These are phyloP conservation scores for Auricularia heimuer DNA, from an alignment of 768 basidiomycete genomes.

Conservation along the genomic window DNA sequence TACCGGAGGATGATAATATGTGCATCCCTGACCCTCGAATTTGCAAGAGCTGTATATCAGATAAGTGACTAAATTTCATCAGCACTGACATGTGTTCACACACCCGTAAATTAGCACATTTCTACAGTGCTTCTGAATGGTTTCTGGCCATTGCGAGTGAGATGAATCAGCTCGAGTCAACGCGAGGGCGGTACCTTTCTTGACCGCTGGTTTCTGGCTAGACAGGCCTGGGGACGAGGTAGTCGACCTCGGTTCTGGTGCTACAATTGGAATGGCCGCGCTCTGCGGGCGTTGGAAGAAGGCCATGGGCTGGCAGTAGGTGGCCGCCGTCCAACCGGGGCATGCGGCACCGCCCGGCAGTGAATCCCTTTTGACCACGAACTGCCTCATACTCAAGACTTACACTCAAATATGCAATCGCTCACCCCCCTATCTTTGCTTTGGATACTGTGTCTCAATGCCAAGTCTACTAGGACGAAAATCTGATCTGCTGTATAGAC, in stretches of 20 bases:
- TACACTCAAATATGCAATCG: too few relatives aligned
- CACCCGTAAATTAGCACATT: slow-evolving; percentile 91
- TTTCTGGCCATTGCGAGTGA: slow-evolving; percentile 32
- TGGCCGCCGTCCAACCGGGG: too few relatives aligned
- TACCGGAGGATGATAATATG: slow-evolving; percentile 72
- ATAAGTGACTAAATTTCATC: too few relatives aligned
- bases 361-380: too few relatives aligned
- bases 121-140: slow-evolving; percentile 71
- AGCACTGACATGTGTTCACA: slow-evolving; percentile 9
- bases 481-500: too few relatives aligned
- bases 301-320: not conserved
- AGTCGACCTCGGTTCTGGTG: not conserved
- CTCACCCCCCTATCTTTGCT: too few relatives aligned
- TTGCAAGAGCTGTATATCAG: slow-evolving; percentile 54
- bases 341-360: too few relatives aligned
- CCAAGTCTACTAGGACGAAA: too few relatives aligned
- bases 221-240: not conserved
- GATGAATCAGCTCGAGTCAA: not conserved
- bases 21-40: slow-evolving; percentile 78
- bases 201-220: not conserved
- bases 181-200: not conserved
- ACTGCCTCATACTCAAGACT: too few relatives aligned
- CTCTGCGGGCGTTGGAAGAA: slow-evolving; percentile 1
- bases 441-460: too few relatives aligned
- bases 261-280: slow-evolving; percentile 1